A percentile compares a stretch with the other conserved stretches of the same genome.
These are phyloP conservation scores for Suillus spraguei DNA, from an alignment of 768 basidiomycete species.

Conservation along the genomic window DNA sequence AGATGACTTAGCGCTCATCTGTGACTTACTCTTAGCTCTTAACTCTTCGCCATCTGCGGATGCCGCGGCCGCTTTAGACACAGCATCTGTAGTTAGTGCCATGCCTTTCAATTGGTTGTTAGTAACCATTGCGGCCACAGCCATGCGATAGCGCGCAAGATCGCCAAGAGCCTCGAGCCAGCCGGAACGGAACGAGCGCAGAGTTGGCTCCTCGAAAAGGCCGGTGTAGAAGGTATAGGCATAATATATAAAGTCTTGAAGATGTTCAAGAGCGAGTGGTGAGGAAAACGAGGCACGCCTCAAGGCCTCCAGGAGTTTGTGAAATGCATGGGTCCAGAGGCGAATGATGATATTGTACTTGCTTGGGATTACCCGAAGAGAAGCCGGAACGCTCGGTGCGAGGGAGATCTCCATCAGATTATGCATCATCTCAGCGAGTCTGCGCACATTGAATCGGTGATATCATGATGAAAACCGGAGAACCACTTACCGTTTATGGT, in stretches of 20 bases:
- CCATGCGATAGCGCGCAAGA: slow-evolving; percentile 92
- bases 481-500: slow-evolving; percentile 82
- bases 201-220: slow-evolving; percentile 78
- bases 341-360: slow-evolving; percentile 96
- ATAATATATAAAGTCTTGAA: slow-evolving; percentile 94
- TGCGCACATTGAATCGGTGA: slow-evolving; percentile 35
- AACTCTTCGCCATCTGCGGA: slow-evolving; percentile 25
- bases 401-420: slow-evolving; percentile 84
- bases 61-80: slow-evolving; percentile 46
- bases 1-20: slow-evolving; percentile 29
- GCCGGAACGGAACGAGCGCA: slow-evolving; percentile 69
- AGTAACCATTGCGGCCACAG: slow-evolving; percentile 84
- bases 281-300: slow-evolving; percentile 78
- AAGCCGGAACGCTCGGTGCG: slow-evolving; percentile 85
- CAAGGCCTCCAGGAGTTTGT: slow-evolving; percentile 87
- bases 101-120: slow-evolving; percentile 44
- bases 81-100: slow-evolving; percentile 58
- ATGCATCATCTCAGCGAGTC: slow-evolving; percentile 89
- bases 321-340: slow-evolving; percentile 90
- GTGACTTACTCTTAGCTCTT: slow-evolving; percentile 41
- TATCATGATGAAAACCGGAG: slow-evolving; percentile 12
- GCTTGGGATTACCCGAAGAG: slow-evolving; percentile 83
- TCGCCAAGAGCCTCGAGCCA: slow-evolving; percentile 99
- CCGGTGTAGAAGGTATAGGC: slow-evolving; percentile 94
- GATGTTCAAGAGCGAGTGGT: slow-evolving; percentile 76